These are phyloP conservation scores for Vaccinium corymbosum DNA, from an alignment of 148 eudicot species.

Conservation along the genomic window DNA sequence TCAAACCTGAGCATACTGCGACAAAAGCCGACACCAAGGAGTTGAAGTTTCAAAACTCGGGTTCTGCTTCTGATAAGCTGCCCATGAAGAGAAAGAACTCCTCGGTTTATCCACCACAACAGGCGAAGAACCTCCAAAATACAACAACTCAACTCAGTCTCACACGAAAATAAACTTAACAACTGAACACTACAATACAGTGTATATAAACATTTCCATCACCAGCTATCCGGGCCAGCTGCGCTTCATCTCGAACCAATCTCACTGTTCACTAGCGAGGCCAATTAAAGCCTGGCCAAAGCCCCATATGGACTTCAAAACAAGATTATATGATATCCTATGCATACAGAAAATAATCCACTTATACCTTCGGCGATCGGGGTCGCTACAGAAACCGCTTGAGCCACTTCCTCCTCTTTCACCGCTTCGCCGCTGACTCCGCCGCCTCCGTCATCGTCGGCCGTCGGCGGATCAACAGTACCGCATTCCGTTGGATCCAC, in stretches of 20 bases:
- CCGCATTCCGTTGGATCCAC: slow-evolving; percentile 35
- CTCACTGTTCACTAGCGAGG: background rate
- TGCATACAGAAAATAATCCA: background rate
- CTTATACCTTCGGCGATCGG: slow-evolving; percentile 43
- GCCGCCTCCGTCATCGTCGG: slow-evolving; percentile 23
- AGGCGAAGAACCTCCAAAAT: slow-evolving; percentile 34
- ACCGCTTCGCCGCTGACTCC: slow-evolving; percentile 26
- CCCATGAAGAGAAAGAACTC: slow-evolving; percentile 43
- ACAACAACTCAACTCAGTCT: slow-evolving; percentile 4
- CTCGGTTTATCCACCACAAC: slow-evolving; percentile 35
- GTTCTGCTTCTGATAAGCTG: slow-evolving; percentile 35
- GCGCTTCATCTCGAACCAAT: background rate
- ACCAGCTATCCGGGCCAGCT: background rate
- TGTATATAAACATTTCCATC: background rate
- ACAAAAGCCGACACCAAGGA: slow-evolving; percentile 83
- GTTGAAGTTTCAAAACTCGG: slow-evolving; percentile 35
- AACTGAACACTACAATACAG: background rate
- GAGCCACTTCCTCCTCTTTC: slow-evolving; percentile 29
- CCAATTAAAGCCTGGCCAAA: background rate
- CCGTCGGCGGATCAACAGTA: slow-evolving; percentile 10
- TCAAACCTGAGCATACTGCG: slow-evolving; percentile 61
- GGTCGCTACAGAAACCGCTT: slow-evolving; percentile 28
- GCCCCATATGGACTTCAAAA: background rate
- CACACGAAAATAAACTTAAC: background rate
- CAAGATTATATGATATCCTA: background rate